Percentiles rank a stretch among this genome's conserved stretches.
Conservation (phyloP, 2,329 filamentous ascomycete species). For the Beauveria scarabaeidicola region DNA sequence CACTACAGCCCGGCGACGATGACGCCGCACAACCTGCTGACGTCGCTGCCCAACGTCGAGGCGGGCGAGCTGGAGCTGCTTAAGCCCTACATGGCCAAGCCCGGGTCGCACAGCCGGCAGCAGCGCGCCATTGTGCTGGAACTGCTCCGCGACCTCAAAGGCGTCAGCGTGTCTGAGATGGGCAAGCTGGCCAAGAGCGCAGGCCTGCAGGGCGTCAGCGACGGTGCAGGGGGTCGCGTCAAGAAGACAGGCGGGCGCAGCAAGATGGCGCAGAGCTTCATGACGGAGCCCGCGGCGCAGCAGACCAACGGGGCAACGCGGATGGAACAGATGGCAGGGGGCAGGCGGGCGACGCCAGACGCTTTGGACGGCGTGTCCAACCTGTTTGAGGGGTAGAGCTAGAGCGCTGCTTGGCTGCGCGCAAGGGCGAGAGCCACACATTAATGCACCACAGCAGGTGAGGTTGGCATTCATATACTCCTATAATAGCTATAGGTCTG, state of each 20-base stretch:
- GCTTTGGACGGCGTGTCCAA: conserved; percentile 46
- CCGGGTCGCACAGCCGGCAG: conserved; percentile 56
- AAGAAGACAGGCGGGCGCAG: conserved; percentile 39
- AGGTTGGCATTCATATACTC: background rate
- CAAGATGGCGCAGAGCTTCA: conserved; percentile 59
- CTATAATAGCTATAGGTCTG: background rate
- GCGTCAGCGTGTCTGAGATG: conserved; percentile 87
- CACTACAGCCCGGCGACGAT: conserved; percentile 62
- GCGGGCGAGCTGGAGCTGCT: conserved; percentile 57
- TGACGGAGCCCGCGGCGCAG: conserved; percentile 41
- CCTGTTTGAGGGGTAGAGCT: conserved; percentile 33
- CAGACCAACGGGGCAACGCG: conserved; percentile 21
- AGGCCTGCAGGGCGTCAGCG: conserved; percentile 18
- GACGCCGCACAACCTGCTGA: conserved; percentile 67
- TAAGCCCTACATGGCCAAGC: conserved; percentile 50
- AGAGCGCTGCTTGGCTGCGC: background rate
- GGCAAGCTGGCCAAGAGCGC: conserved; percentile 64
- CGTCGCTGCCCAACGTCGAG: conserved; percentile 70
- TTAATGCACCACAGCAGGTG: background rate
- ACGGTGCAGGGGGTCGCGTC: conserved; percentile 22
- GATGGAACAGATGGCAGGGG: conserved; percentile 20
- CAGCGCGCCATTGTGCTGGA: conserved; percentile 78
- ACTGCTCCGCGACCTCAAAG: conserved; percentile 75
- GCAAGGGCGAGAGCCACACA: background rate
- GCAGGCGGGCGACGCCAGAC: conserved; percentile 36